Base-by-base conservation (phyloP, 345 rosid species). In the Lepidium sativum region DNA sequence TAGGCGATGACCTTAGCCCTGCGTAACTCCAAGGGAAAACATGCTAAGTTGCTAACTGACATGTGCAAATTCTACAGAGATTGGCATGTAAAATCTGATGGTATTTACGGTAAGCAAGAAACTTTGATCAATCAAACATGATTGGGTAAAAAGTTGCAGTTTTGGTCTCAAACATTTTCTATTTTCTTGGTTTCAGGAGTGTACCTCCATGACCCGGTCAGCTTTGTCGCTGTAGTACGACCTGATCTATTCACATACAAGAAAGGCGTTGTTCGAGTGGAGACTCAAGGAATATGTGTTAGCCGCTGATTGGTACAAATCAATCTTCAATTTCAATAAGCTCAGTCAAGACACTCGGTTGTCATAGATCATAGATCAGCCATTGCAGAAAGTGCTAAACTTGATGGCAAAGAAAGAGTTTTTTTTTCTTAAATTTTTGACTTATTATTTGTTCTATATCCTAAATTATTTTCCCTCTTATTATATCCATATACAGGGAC, bases 31-130 rank as follows among this genome's bases (percentile, higher is more conserved):
- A 61, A 86, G 18, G 97, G 89, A 29, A 86, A 80, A 72, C 59
- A 86, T 69, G 82, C 87, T 20, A 70, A 74, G 49, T 34, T 94
- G 58, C 50, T 94, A 38, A 76, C 85, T 42, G 83, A 81, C 17
- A 90, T 90, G 90, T 82, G 92, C 85, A 78, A 78, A 39, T 88
- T 86, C 78, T 94, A 94, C 71, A 83, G 96, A 80, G 92, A 94
- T 57, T 94, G 87, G 92, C 97, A 94, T 61, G 90, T 94, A 15
- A 75, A 75, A 63, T 86, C 99, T 33, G 97, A 94, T 74, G 95
- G 99, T 65, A 80, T 94, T 54, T 62, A 81, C 49, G 99, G 99
- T 94, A 84, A 66, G 72, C 67, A 65, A 59, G 62, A 41, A 17
- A 44, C 8, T 54, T 2, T 62, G 55, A 54, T 16, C 56, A 44